phyloP scores from a whole-genome alignment of 106 monocot genomes.

The Cymbidium sinense region DNA sequence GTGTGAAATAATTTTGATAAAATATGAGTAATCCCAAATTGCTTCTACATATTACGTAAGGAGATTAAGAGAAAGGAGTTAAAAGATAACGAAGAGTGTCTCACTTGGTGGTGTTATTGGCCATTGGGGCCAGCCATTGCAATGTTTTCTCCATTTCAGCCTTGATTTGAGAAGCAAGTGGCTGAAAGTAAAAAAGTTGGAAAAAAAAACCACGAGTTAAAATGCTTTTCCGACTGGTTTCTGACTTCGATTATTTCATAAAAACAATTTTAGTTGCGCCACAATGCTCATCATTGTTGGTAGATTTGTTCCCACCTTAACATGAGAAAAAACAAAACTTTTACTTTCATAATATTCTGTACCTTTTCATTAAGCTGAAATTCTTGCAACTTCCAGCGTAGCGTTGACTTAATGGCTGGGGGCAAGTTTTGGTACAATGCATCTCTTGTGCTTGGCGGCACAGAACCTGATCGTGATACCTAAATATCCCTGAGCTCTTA shows the following conservation, averaged over 20 bases:
- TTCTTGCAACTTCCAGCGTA: slow-evolving; percentile 42
- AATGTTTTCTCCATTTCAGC: slow-evolving; percentile 73
- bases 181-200: slow-evolving; percentile 22
- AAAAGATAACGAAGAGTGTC: not conserved
- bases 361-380: slow-evolving; percentile 57
- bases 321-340: not conserved
- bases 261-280: not conserved
- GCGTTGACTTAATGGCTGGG: slow-evolving; percentile 41
- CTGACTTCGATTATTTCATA: not conserved
- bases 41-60: not conserved
- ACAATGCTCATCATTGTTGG: not conserved
- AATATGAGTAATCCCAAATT: not conserved
- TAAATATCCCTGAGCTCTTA: slow-evolving; percentile 7
- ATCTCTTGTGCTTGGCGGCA: slow-evolving; percentile 53
- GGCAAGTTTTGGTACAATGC: slow-evolving; percentile 58
- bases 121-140: slow-evolving; percentile 69
- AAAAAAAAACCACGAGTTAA: slow-evolving; percentile 1
- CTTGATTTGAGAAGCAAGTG: slow-evolving; percentile 43
- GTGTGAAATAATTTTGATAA: not conserved
- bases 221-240: not conserved
- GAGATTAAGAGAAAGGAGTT: not conserved
- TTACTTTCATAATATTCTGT: not conserved
- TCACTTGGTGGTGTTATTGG: slow-evolving; percentile 69
- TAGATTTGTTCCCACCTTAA: not conserved
- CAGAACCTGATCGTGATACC: slow-evolving; percentile 62